Evolutionary conservation across 73 alveolate species (phyloP).

Genomic region (Tetrahymena borealis): DNA sequence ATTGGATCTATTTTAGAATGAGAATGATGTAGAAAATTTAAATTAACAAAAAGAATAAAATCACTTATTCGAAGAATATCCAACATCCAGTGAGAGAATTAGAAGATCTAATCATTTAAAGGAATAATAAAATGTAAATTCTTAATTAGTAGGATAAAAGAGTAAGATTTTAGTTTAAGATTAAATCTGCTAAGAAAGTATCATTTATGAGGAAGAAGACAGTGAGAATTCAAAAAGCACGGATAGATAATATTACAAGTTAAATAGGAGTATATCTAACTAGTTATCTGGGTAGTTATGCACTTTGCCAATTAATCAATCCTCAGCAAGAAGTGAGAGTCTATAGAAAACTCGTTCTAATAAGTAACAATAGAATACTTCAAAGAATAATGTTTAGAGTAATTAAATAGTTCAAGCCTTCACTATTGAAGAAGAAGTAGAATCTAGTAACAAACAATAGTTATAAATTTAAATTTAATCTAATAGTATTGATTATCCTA

Average conservation of each 20-base stretch:
- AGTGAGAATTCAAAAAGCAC: not conserved
- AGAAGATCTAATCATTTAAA: no score
- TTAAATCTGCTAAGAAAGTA: not conserved
- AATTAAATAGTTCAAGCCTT: not conserved
- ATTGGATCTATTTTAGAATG: no score
- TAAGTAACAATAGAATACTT: not conserved
- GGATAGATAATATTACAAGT: not conserved
- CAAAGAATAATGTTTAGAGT: not conserved
- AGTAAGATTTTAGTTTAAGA: not conserved
- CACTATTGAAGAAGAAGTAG: not conserved
- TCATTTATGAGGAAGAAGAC: not conserved
- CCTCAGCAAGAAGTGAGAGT: not conserved
- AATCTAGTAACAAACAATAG: not conserved
- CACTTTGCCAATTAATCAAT: not conserved
- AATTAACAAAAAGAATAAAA: no score
- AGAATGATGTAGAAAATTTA: no score
- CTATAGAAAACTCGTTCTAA: not conserved
- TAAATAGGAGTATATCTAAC: not conserved
- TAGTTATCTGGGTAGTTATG: not conserved
- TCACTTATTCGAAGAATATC: no score
- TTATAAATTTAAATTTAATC: not conserved
- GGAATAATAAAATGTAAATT: not conserved
- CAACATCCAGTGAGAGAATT: no score
- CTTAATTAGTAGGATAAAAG: not conserved
- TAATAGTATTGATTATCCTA: not conserved